Base-by-base conservation (phyloP, 129 eudicot species). In the Rutidosis leptorrhynchoides region DNA sequence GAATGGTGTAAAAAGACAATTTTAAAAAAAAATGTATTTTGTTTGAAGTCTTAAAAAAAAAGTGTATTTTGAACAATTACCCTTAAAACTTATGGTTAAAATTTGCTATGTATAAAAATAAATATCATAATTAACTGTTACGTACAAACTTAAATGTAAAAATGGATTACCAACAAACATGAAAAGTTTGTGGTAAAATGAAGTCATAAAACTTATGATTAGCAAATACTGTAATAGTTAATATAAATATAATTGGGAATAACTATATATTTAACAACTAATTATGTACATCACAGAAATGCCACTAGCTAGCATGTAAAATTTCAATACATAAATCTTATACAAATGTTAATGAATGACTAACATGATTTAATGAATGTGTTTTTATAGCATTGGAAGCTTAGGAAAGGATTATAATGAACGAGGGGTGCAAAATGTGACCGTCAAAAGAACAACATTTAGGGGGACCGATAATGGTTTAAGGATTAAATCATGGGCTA, bases 401-500 rank as follows among this genome's bases (percentile, higher is more conserved):
- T 69, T 86, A 65, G 94, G 84, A 8, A 80, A 76, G 58, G 80
- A 80, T 29, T 19, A 54, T 2, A 64, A 80, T 5, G 94, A 86
- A 60, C 67, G 70, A 7, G 94, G 94, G 3, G 94, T 86, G 22
- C 81, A 73, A 27, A 80, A 86, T 11, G 86, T 86, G 63, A 86
- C 94, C 0, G 89, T 83, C 12, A 86, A 78, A 74, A 56, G 80
- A 3, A 73, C 64, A 7, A 80, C 80, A 0, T 85, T 85, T 58
- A 80, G 69, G 0, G 85, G 72, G 0, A 83, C 93, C 0, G 71
- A 79, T 2, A 85, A 85, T 68, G 92, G 92, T 27, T 68, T 80
- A 51, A 70, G 92, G 63, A 77, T 85, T 23, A 85, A 85, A 70
- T 35, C 92, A 29, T 85, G 92, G 92, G 92, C 79, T 32, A 77